Evolutionary conservation across 805 yeast genomes (phyloP).

Genomic region (Hanseniaspora jakobsenii): DNA sequence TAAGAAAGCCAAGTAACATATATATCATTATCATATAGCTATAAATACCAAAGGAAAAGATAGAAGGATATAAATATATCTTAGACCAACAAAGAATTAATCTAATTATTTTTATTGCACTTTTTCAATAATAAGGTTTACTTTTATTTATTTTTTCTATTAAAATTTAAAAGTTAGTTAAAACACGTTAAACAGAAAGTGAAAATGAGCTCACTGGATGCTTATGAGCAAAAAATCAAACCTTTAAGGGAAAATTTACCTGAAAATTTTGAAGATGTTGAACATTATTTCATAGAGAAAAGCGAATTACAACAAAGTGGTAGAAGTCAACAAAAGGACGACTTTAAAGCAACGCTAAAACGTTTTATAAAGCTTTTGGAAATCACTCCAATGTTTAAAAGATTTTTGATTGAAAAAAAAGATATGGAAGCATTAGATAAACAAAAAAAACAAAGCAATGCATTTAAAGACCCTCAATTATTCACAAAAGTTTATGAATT

Average conservation of each 20-base stretch:
- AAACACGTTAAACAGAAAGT: neutral
- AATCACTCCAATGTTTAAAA: conserved; percentile 52
- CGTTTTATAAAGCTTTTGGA: conserved; percentile 57
- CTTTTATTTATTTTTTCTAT: neutral
- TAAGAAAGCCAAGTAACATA: no score
- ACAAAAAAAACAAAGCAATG: conserved; percentile 18
- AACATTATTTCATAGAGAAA: conserved; percentile 24
- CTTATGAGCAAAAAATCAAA: conserved; percentile 22
- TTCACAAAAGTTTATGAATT: conserved; percentile 33
- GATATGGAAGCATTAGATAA: conserved; percentile 46
- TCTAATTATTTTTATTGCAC: no score
- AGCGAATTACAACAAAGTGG: conserved; percentile 22
- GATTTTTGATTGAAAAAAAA: conserved; percentile 56
- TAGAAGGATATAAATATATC: no score
- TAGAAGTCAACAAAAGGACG: conserved; percentile 37
- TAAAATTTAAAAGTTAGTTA: no score
- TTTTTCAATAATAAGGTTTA: no score
- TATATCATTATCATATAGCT: no score
- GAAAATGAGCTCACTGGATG: conserved; percentile 16
- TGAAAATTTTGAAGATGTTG: conserved; percentile 19
- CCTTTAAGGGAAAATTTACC: conserved; percentile 23
- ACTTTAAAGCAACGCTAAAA: conserved; percentile 37
- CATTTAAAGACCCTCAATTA: neutral
- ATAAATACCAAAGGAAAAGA: no score
- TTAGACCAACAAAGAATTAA: neutral